Conservation (phyloP, 345 rosid species). For the Rhizophora apiculata region DNA sequence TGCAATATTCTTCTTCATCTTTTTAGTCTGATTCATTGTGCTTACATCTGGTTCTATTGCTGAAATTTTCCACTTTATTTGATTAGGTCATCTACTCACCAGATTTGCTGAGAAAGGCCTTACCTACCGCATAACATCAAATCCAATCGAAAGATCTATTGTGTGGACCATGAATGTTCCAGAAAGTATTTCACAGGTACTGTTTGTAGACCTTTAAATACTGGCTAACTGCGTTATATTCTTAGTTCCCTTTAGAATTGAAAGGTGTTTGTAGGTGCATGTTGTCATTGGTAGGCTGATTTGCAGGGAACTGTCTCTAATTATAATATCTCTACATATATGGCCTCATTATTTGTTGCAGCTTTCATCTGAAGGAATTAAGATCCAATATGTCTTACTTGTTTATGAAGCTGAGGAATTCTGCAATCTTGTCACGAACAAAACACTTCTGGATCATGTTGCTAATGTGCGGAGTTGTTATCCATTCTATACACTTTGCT, state of each 20-base stretch:
- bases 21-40: slow-evolving; percentile 7
- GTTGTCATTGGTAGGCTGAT: neutral
- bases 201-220: neutral
- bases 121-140: slow-evolving; percentile 56
- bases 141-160: slow-evolving; percentile 81
- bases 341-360: slow-evolving; percentile 32
- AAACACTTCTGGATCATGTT: slow-evolving; percentile 51
- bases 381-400: slow-evolving; percentile 55
- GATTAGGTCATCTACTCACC: slow-evolving; percentile 75
- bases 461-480: slow-evolving; percentile 55
- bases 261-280: neutral
- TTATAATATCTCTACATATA: neutral
- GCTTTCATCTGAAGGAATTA: slow-evolving; percentile 49
- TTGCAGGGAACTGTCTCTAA: neutral
- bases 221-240: neutral
- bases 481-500: slow-evolving; percentile 84
- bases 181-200: slow-evolving; percentile 68
- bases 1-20: slow-evolving; percentile 6
- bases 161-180: slow-evolving; percentile 82
- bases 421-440: slow-evolving; percentile 63
- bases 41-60: slow-evolving; percentile 12
- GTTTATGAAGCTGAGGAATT: slow-evolving; percentile 82
- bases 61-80: slow-evolving; percentile 28
- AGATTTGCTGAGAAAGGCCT: slow-evolving; percentile 83
- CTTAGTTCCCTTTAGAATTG: neutral